Conservation (phyloP, 2,329 filamentous ascomycete genomes). For the Colletotrichum coccodes region DNA sequence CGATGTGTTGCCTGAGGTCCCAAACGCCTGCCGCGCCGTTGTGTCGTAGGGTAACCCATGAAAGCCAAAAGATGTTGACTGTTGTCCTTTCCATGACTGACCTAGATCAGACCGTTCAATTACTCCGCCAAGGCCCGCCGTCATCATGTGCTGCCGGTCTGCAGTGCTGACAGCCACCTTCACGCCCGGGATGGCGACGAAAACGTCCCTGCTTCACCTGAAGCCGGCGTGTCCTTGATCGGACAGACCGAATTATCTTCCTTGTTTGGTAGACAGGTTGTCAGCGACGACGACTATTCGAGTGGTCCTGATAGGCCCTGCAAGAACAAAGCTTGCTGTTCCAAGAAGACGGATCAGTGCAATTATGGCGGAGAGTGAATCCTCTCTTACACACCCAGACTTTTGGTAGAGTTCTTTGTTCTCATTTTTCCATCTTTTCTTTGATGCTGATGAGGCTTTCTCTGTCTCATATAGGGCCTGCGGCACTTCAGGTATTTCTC, state of each 20-base stretch:
- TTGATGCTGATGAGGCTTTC: background rate
- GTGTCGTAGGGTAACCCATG: background rate
- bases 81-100: background rate
- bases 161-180: background rate
- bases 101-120: background rate
- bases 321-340: conserved; percentile 25
- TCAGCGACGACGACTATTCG: conserved; percentile 13
- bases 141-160: background rate
- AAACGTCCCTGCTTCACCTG: background rate
- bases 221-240: background rate
- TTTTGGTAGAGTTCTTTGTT: background rate
- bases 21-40: background rate
- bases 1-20: background rate
- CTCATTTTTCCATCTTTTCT: background rate
- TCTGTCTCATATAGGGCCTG: conserved; percentile 23
- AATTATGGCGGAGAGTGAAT: conserved; percentile 20
- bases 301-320: conserved; percentile 1
- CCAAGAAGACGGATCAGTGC: conserved; percentile 23
- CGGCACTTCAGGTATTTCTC: conserved; percentile 36
- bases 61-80: background rate
- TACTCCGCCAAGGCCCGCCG: background rate
- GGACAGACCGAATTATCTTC: background rate
- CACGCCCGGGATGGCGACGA: background rate
- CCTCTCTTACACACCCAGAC: background rate
- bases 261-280: background rate